phyloP scores from a whole-genome alignment of 805 yeast genomes.

The Soucietia sequanensis region DNA sequence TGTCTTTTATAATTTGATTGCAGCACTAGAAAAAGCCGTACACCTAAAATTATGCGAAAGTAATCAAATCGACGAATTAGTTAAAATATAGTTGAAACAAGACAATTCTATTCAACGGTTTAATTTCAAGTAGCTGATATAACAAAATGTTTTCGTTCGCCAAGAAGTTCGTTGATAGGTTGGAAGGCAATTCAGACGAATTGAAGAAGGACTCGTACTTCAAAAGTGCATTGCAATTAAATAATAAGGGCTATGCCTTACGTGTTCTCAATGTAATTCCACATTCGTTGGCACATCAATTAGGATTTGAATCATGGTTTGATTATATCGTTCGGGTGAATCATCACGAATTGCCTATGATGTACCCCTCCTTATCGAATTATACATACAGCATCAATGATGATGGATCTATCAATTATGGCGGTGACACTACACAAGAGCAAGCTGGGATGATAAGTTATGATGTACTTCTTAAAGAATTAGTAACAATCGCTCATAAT shows the following conservation, averaged over 20 bases:
- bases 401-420: constrained; percentile 41
- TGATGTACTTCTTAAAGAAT: constrained; percentile 42
- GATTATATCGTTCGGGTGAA: constrained; percentile 84
- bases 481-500: constrained; percentile 28
- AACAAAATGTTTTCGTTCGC: constrained; percentile 46
- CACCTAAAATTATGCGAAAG: too few species aligned
- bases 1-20: background rate
- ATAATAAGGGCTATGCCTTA: constrained; percentile 42
- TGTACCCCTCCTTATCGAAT: constrained; percentile 25
- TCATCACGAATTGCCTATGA: constrained; percentile 57
- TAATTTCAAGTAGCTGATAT: too few species aligned
- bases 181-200: constrained; percentile 26
- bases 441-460: constrained; percentile 41
- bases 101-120: too few species aligned
- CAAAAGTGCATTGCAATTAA: constrained; percentile 26
- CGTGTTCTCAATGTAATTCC: constrained; percentile 39
- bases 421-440: constrained; percentile 27
- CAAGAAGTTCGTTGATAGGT: constrained; percentile 39
- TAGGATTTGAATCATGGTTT: constrained; percentile 74
- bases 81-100: too few species aligned
- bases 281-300: constrained; percentile 30
- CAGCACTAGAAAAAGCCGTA: constrained; percentile 2
- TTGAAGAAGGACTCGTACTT: constrained; percentile 32
- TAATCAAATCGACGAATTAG: too few species aligned
- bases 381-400: constrained; percentile 34